Percentiles rank a stretch among this genome's conserved stretches.
phyloP scores from a whole-genome alignment of 352 stramenopile genomes.

The Globisporangium iwayamae region DNA sequence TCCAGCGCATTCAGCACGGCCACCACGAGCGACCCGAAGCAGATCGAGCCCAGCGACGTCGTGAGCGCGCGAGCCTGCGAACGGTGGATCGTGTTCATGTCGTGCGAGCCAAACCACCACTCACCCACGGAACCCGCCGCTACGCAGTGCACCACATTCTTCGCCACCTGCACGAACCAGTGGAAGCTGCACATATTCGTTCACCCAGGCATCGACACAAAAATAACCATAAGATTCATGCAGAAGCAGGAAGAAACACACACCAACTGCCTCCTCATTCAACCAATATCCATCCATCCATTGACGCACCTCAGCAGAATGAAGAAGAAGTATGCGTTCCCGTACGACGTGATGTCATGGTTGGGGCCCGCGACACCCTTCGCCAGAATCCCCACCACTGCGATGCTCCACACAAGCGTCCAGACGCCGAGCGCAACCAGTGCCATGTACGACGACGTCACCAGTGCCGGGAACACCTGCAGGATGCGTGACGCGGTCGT shows the following conservation, averaged over 20 bases:
- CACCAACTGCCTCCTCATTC: neutral
- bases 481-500: slow-evolving; percentile 66
- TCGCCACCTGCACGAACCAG: slow-evolving; percentile 83
- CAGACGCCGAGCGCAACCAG: slow-evolving; percentile 60
- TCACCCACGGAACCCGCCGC: slow-evolving; percentile 74
- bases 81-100: slow-evolving; percentile 68
- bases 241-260: neutral
- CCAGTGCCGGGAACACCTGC: slow-evolving; percentile 68
- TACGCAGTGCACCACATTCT: slow-evolving; percentile 86
- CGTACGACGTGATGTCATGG: slow-evolving; percentile 57
- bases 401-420: slow-evolving; percentile 75
- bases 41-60: slow-evolving; percentile 82
- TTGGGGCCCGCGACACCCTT: slow-evolving; percentile 38
- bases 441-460: slow-evolving; percentile 62
- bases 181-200: slow-evolving; percentile 42
- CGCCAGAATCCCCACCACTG: slow-evolving; percentile 66
- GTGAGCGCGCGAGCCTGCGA: slow-evolving; percentile 61
- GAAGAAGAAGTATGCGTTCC: slow-evolving; percentile 82
- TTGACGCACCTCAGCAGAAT: slow-evolving; percentile 71
- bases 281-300: neutral
- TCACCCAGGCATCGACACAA: neutral
- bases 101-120: slow-evolving; percentile 82
- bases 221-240: neutral
- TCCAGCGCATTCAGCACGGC: slow-evolving; percentile 64
- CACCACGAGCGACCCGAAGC: slow-evolving; percentile 77